A percentile compares a stretch with the other conserved stretches of the same genome.
Evolutionary conservation across 2,329 filamentous ascomycete genomes (phyloP).

Genomic region (Lasiodiplodia sp.): DNA sequence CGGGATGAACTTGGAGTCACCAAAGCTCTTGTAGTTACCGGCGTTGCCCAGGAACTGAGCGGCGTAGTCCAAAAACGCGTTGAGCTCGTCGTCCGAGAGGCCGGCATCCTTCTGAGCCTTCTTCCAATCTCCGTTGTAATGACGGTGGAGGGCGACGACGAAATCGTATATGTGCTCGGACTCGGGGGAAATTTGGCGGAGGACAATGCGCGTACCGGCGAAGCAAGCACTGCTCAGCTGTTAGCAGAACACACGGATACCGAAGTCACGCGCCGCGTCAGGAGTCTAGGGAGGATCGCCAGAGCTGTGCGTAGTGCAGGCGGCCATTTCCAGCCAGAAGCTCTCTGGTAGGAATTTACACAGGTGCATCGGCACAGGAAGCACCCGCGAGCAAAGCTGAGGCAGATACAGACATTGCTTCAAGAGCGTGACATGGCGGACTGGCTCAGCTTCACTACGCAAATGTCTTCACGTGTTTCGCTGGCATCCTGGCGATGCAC

Average conservation of each 20-base stretch:
- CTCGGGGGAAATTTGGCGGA: constrained; percentile 61
- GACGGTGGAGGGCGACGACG: constrained; percentile 58
- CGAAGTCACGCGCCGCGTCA: neutral
- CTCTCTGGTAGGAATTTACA: neutral
- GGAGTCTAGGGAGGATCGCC: constrained; percentile 7
- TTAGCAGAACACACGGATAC: constrained; percentile 15
- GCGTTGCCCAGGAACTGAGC: constrained; percentile 61
- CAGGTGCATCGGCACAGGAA: neutral
- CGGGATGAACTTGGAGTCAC: constrained; percentile 61
- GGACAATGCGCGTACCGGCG: constrained; percentile 59
- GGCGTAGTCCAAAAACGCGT: constrained; percentile 48
- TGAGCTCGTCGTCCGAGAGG: constrained; percentile 47
- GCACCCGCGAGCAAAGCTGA: neutral
- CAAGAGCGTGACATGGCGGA: neutral
- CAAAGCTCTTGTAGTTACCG: constrained; percentile 62
- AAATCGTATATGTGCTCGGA: constrained; percentile 63
- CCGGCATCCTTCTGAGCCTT: constrained; percentile 52
- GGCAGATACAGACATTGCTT: neutral
- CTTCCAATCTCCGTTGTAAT: constrained; percentile 58
- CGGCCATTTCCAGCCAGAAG: neutral
- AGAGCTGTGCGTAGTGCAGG: neutral
- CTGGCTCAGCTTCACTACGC: constrained; percentile 1
- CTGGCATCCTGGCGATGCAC: neutral
- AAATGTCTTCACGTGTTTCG: neutral
- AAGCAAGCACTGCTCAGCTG: constrained; percentile 50